phyloP scores from a whole-genome alignment of 768 basidiomycete species.

The Tulasnella calospora region DNA sequence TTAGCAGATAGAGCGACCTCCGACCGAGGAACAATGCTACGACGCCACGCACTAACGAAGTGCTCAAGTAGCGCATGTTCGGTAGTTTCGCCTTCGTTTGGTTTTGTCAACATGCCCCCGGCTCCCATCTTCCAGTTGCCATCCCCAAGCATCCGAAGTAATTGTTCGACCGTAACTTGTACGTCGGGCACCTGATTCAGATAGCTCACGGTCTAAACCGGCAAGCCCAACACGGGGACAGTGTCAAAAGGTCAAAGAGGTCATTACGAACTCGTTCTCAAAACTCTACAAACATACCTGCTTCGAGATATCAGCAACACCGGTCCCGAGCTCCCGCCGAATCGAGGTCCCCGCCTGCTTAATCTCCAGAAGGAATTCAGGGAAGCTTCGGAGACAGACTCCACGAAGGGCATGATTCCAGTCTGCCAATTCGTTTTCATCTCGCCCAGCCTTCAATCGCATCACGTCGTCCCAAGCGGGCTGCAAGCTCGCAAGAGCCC shows the following conservation, averaged over 20 bases:
- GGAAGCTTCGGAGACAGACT: conserved; percentile 74
- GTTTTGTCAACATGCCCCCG: conserved; percentile 41
- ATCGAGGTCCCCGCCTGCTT: conserved; percentile 57
- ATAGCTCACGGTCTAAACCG: conserved; percentile 58
- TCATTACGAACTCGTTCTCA: background rate
- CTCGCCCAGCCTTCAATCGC: conserved; percentile 43
- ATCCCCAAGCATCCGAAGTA: conserved; percentile 67
- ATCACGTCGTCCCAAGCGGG: conserved; percentile 64
- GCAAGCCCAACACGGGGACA: background rate
- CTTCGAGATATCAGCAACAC: conserved; percentile 53
- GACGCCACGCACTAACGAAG: conserved; percentile 56
- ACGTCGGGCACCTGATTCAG: conserved; percentile 67
- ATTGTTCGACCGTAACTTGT: conserved; percentile 58
- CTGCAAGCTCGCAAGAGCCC: conserved; percentile 50
- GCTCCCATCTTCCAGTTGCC: conserved; percentile 93
- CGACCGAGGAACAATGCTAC: background rate
- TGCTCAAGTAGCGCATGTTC: conserved; percentile 59
- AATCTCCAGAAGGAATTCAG: conserved; percentile 75
- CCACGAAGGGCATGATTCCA: conserved; percentile 55
- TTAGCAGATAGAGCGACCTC: background rate
- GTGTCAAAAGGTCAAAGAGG: too few species aligned
- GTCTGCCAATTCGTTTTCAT: conserved; percentile 70
- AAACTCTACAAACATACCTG: conserved; percentile 33
- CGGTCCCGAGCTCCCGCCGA: conserved; percentile 57
- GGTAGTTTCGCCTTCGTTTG: conserved; percentile 48